These are phyloP conservation scores for Rhynchospora tenuis DNA, from an alignment of 176 grass and related monocot genomes.

Conservation along the genomic window DNA sequence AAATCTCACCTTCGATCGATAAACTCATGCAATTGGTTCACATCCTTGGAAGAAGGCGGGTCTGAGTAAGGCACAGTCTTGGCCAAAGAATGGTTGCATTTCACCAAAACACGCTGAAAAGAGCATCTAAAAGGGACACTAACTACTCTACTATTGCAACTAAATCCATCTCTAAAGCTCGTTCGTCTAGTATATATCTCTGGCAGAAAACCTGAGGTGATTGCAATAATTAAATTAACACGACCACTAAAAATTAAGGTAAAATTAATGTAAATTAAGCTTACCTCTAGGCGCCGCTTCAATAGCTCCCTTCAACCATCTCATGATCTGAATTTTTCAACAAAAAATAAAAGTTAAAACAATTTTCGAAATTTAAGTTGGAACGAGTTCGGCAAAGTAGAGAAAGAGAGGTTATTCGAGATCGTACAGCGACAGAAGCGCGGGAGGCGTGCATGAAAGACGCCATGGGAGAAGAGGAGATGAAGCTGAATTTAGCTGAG, in stretches of 20 bases:
- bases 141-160: slow-evolving; percentile 16
- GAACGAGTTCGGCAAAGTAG: background rate
- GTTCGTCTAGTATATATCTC: slow-evolving; percentile 24
- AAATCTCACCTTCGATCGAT: slow-evolving; percentile 59
- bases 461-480: slow-evolving; percentile 29
- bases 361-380: background rate
- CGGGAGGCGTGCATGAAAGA: slow-evolving; percentile 23
- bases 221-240: slow-evolving; percentile 14
- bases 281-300: slow-evolving; percentile 38
- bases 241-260: background rate
- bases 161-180: slow-evolving; percentile 18
- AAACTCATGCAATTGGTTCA: slow-evolving; percentile 64
- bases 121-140: slow-evolving; percentile 29
- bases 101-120: slow-evolving; percentile 30
- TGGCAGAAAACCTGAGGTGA: slow-evolving; percentile 38
- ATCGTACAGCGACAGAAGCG: slow-evolving; percentile 42
- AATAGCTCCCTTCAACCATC: slow-evolving; percentile 43
- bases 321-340: slow-evolving; percentile 50
- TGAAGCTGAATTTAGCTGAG: background rate
- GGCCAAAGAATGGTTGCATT: slow-evolving; percentile 41
- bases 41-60: slow-evolving; percentile 65
- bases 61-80: slow-evolving; percentile 67
- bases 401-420: background rate
- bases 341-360: background rate
- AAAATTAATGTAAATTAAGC: slow-evolving; percentile 20